Conservation (phyloP, 495 filamentous ascomycete genomes). For the Physcia stellaris region DNA sequence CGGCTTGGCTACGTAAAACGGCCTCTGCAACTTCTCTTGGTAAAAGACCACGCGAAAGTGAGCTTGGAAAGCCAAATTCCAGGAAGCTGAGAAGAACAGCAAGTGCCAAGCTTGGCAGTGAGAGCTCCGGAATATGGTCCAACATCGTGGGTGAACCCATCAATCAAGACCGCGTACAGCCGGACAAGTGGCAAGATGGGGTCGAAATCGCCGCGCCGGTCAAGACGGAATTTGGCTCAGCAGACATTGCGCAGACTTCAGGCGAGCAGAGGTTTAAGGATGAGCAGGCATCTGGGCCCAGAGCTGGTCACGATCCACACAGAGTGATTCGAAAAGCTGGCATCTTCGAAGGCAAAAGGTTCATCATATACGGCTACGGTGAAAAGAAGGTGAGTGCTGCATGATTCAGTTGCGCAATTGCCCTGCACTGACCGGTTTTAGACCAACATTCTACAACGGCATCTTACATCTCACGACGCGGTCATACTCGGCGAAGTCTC, state of each 20-base stretch:
- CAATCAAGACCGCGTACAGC: slow-evolving; percentile 9
- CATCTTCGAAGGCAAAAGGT: slow-evolving; percentile 41
- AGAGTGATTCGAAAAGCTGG: slow-evolving; percentile 15
- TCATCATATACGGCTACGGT: slow-evolving; percentile 56
- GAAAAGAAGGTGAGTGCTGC: slow-evolving; percentile 35
- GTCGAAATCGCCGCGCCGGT: slow-evolving; percentile 9
- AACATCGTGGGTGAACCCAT: slow-evolving; percentile 58
- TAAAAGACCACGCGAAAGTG: slow-evolving; percentile 31
- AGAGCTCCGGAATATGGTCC: slow-evolving; percentile 74
- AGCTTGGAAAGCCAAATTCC: slow-evolving; percentile 13
- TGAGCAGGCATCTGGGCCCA: slow-evolving; percentile 5
- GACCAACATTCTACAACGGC: slow-evolving; percentile 36
- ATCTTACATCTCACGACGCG: slow-evolving; percentile 41
- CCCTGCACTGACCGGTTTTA: too few species aligned
- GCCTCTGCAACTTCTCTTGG: slow-evolving; percentile 17
- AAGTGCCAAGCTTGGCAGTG: slow-evolving; percentile 62
- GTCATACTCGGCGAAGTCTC: slow-evolving; percentile 28
- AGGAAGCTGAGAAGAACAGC: slow-evolving; percentile 67
- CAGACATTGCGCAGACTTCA: too few species aligned
- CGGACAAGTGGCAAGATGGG: slow-evolving; percentile 11
- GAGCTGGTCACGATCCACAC: neutral
- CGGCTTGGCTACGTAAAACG: slow-evolving; percentile 53
- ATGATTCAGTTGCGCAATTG: neutral
- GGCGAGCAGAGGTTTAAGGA: too few species aligned
- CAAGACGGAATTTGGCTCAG: slow-evolving; percentile 9